A percentile compares a stretch with the other conserved stretches of the same genome.
These are phyloP conservation scores for Boletus pseudopeckii DNA, from an alignment of 768 basidiomycete genomes.

Conservation along the genomic window DNA sequence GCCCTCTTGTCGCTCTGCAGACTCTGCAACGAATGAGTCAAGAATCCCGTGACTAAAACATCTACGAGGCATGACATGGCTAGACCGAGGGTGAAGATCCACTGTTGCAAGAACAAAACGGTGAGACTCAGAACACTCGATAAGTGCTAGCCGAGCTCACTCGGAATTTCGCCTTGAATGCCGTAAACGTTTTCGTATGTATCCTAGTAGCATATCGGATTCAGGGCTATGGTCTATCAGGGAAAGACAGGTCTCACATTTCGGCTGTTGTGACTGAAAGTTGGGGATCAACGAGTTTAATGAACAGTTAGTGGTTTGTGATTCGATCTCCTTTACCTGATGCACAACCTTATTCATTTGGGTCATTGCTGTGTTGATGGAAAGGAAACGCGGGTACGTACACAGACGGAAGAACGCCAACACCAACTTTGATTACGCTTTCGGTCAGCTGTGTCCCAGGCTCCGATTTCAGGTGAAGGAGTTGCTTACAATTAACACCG, in stretches of 20 bases:
- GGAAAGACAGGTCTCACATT: slow-evolving; percentile 21
- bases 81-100: slow-evolving; percentile 51
- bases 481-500: slow-evolving; percentile 34
- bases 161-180: slow-evolving; percentile 25
- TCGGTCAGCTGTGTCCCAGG: background rate
- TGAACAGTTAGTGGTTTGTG: slow-evolving; percentile 4
- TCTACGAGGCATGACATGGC: slow-evolving; percentile 48
- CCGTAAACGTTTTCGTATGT: slow-evolving; percentile 21
- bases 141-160: background rate
- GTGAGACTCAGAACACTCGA: background rate
- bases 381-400: slow-evolving; percentile 12
- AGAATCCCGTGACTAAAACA: slow-evolving; percentile 43
- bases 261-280: slow-evolving; percentile 27
- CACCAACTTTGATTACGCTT: slow-evolving; percentile 17
- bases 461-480: background rate
- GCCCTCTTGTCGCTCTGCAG: slow-evolving; percentile 40
- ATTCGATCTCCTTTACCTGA: slow-evolving; percentile 17
- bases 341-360: slow-evolving; percentile 34
- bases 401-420: slow-evolving; percentile 32
- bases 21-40: slow-evolving; percentile 41
- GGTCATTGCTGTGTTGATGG: background rate
- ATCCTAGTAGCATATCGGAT: slow-evolving; percentile 20
- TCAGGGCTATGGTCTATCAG: background rate
- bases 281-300: slow-evolving; percentile 14
- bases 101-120: slow-evolving; percentile 28